Evolutionary conservation across 257 asterid species (phyloP).

Genomic region (Striga asiatica): DNA sequence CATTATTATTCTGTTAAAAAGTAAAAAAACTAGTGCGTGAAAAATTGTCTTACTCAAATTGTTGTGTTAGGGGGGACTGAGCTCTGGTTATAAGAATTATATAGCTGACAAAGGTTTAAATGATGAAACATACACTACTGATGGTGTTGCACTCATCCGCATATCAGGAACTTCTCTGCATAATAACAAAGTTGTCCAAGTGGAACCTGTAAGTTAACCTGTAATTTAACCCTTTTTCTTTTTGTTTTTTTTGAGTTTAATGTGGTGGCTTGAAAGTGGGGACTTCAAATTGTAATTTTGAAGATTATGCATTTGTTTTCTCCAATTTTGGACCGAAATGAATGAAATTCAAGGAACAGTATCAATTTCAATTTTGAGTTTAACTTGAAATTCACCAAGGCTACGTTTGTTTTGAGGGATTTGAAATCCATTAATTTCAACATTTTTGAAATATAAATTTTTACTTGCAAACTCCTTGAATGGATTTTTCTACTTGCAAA

Average conservation of each 20-base stretch:
- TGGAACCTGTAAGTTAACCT: constrained; percentile 62
- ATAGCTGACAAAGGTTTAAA: constrained; percentile 81
- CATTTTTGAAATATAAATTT: too few relatives aligned
- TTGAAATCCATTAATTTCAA: too few relatives aligned
- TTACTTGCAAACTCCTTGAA: too few relatives aligned
- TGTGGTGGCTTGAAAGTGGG: too few relatives aligned
- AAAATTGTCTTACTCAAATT: constrained; percentile 8
- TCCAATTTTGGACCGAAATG: too few relatives aligned
- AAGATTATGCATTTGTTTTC: too few relatives aligned
- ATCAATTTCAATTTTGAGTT: too few relatives aligned
- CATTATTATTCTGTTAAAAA: background rate
- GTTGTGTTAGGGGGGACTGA: constrained; percentile 66
- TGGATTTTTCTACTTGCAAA: too few relatives aligned
- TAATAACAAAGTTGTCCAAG: constrained; percentile 69
- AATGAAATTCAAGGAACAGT: too few relatives aligned
- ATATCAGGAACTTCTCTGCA: constrained; percentile 75
- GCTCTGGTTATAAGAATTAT: constrained; percentile 79
- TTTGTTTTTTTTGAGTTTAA: background rate
- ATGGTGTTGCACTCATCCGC: constrained; percentile 70
- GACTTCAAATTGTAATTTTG: too few relatives aligned
- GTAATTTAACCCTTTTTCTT: background rate
- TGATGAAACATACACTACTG: constrained; percentile 81
- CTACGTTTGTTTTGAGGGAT: too few relatives aligned
- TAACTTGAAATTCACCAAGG: too few relatives aligned
- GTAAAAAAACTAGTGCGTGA: background rate